Evolutionary conservation across 1,284 basidiomycete species (phyloP).

Genomic region (Ceratobasidium sp.): DNA sequence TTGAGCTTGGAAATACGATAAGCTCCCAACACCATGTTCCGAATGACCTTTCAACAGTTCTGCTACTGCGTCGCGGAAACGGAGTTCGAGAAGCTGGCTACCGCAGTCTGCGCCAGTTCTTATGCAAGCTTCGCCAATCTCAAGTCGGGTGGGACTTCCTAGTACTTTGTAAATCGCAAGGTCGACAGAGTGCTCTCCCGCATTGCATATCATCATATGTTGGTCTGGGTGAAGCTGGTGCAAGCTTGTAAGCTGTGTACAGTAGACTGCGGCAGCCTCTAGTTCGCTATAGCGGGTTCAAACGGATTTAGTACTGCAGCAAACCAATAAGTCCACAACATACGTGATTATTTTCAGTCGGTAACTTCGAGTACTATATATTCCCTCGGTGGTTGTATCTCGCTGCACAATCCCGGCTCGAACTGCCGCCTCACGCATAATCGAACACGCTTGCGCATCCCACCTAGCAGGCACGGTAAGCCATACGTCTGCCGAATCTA

Average conservation of each 20-base stretch:
- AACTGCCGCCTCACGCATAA: slow-evolving; percentile 85
- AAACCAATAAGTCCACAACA: slow-evolving; percentile 47
- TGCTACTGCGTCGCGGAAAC: slow-evolving; percentile 79
- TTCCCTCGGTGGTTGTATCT: slow-evolving; percentile 63
- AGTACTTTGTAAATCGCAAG: slow-evolving; percentile 83
- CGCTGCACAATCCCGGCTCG: slow-evolving; percentile 80
- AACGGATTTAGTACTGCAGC: neutral
- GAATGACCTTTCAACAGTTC: slow-evolving; percentile 79
- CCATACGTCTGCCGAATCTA: slow-evolving; percentile 82
- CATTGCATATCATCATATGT: slow-evolving; percentile 82
- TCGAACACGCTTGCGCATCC: slow-evolving; percentile 82
- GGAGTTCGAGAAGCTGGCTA: slow-evolving; percentile 81
- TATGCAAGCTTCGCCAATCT: slow-evolving; percentile 87
- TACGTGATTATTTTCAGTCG: slow-evolving; percentile 82
- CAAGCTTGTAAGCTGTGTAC: slow-evolving; percentile 79
- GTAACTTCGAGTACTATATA: slow-evolving; percentile 80
- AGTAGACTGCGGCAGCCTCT: slow-evolving; percentile 87
- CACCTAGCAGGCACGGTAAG: slow-evolving; percentile 87
- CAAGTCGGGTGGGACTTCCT: slow-evolving; percentile 77
- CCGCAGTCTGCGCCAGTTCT: slow-evolving; percentile 85
- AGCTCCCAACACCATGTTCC: slow-evolving; percentile 78
- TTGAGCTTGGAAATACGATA: slow-evolving; percentile 86
- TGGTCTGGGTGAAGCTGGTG: slow-evolving; percentile 81
- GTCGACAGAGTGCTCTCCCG: slow-evolving; percentile 83
- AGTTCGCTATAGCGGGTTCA: slow-evolving; percentile 66